Evolutionary conservation across 495 filamentous ascomycete species (phyloP).

Genomic region (Neurospora sp.): DNA sequence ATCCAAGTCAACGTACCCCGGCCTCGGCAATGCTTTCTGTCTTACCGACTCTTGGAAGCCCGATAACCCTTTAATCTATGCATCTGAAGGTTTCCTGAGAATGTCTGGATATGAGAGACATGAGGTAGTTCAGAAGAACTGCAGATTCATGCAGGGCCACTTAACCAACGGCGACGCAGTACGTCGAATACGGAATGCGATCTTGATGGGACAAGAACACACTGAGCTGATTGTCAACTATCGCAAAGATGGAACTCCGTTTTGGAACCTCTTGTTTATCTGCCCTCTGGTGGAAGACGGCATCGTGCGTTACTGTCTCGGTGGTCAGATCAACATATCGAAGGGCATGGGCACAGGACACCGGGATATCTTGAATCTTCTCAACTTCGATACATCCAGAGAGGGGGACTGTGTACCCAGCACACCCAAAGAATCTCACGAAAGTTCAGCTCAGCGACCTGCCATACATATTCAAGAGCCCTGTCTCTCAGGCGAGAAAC

Average conservation of each 20-base stretch:
- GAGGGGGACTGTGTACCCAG: not conserved
- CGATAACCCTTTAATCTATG: slow-evolving; percentile 42
- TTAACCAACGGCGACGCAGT: slow-evolving; percentile 33
- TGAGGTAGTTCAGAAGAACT: slow-evolving; percentile 39
- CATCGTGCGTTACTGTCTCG: slow-evolving; percentile 37
- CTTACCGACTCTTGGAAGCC: slow-evolving; percentile 18
- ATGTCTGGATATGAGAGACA: slow-evolving; percentile 37
- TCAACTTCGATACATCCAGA: slow-evolving; percentile 18
- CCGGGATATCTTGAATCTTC: slow-evolving; percentile 39
- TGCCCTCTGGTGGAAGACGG: slow-evolving; percentile 39
- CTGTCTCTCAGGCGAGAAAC: not conserved
- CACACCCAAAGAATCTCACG: not conserved
- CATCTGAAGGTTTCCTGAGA: slow-evolving; percentile 40
- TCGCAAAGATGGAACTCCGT: slow-evolving; percentile 41
- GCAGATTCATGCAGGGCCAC: slow-evolving; percentile 40
- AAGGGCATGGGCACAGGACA: slow-evolving; percentile 35
- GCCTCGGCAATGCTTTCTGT: slow-evolving; percentile 27
- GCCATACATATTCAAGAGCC: not conserved
- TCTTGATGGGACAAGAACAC: slow-evolving; percentile 31
- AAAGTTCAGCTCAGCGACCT: not conserved
- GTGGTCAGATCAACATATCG: slow-evolving; percentile 47
- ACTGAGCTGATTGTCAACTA: slow-evolving; percentile 44
- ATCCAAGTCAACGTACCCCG: slow-evolving; percentile 18
- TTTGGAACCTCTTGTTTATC: slow-evolving; percentile 46
- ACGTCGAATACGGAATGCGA: slow-evolving; percentile 29